phyloP scores from a whole-genome alignment of 2,329 filamentous ascomycete genomes.

The Ophiostoma himal-ulmi region DNA sequence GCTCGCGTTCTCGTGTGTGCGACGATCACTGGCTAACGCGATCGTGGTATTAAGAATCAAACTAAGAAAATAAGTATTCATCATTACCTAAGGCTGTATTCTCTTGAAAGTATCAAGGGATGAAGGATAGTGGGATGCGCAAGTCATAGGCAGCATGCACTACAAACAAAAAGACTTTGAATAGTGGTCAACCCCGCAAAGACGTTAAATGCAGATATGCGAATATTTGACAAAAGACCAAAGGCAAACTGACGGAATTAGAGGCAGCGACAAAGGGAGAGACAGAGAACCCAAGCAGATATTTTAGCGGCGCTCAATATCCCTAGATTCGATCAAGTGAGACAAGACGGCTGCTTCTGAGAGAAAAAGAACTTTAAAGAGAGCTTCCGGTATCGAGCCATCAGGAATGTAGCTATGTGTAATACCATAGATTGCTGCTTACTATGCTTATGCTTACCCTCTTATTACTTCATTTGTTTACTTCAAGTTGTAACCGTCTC shows the following conservation, averaged over 20 bases:
- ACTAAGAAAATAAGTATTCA: not conserved
- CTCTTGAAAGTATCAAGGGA: not conserved
- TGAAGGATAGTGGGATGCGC: not conserved
- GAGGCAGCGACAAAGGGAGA: not conserved
- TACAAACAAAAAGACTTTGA: not conserved
- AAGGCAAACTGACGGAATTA: not conserved
- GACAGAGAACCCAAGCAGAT: not conserved
- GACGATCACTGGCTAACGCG: conserved; percentile 1
- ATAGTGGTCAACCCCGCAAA: not conserved
- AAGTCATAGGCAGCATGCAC: not conserved
- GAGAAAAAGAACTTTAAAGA: not conserved
- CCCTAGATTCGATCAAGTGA: conserved; percentile 5
- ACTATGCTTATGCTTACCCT: not conserved
- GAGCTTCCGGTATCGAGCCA: not conserved
- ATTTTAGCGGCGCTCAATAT: not conserved
- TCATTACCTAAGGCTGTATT: not conserved
- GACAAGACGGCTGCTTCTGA: not conserved
- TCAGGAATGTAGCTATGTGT: not conserved
- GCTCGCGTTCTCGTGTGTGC: not conserved
- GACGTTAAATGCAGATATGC: conserved; percentile 2
- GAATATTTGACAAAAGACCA: not conserved
- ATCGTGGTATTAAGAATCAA: not conserved
- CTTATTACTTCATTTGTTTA: not conserved
- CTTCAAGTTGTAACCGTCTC: not conserved
- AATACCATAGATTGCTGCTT: not conserved